These are phyloP conservation scores for Suillus paluster DNA, from an alignment of 768 basidiomycete genomes.

Conservation along the genomic window DNA sequence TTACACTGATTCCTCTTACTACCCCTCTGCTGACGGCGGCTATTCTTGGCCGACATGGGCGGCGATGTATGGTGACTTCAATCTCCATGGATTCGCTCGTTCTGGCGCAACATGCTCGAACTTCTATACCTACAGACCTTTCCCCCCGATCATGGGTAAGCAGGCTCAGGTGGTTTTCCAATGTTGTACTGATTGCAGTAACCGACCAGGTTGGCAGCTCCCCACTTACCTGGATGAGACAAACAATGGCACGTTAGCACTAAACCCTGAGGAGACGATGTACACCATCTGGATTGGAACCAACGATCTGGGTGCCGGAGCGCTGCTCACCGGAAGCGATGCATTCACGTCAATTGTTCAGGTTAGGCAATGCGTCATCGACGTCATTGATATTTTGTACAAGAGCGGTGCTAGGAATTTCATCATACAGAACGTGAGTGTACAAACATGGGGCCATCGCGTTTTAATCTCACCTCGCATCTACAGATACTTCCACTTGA, in stretches of 20 bases:
- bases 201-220: constrained; percentile 33
- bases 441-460: neutral
- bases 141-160: constrained; percentile 60
- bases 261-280: constrained; percentile 51
- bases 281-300: constrained; percentile 75
- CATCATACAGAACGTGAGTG: constrained; percentile 67
- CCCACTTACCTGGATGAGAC: constrained; percentile 53
- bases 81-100: constrained; percentile 60
- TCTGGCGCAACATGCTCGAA: constrained; percentile 73
- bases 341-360: constrained; percentile 58
- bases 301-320: constrained; percentile 61
- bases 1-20: constrained; percentile 57
- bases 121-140: constrained; percentile 58
- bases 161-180: constrained; percentile 27
- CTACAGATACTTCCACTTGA: constrained; percentile 62
- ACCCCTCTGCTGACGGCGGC: constrained; percentile 41
- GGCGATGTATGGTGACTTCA: constrained; percentile 55
- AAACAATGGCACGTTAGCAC: constrained; percentile 44
- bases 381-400: constrained; percentile 63
- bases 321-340: constrained; percentile 56
- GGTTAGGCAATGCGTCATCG: constrained; percentile 59
- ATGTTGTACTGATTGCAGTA: neutral
- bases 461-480: neutral
- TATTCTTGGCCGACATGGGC: constrained; percentile 66
- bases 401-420: constrained; percentile 66